A percentile compares a stretch with the other conserved stretches of the same genome.
These are phyloP conservation scores for Baudoinia panamericana DNA, from an alignment of 495 filamentous ascomycete genomes.

Conservation along the genomic window DNA sequence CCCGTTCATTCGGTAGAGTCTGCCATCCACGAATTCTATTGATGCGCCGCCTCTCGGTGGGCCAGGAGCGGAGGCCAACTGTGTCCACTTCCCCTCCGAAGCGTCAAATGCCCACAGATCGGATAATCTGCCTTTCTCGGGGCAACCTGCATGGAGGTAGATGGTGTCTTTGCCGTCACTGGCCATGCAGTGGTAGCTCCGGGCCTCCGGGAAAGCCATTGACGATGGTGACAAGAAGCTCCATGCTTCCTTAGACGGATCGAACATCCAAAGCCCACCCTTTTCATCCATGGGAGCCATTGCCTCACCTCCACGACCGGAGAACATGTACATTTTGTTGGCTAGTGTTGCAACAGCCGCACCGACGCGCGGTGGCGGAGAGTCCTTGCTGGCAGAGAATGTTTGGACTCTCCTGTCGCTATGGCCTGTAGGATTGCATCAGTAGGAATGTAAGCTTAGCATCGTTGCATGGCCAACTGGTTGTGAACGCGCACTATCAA, in stretches of 20 bases:
- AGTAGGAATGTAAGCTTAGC: background rate
- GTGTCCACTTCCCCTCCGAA: conserved; percentile 43
- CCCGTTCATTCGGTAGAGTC: conserved; percentile 60
- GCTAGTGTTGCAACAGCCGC: conserved; percentile 33
- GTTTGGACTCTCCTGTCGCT: background rate
- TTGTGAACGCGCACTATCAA: background rate
- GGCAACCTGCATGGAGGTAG: conserved; percentile 61
- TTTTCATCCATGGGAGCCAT: conserved; percentile 43
- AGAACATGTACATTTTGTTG: conserved; percentile 42
- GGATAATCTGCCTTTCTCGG: conserved; percentile 40
- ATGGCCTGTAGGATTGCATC: background rate
- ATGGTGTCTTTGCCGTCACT: conserved; percentile 40
- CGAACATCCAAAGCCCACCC: conserved; percentile 38
- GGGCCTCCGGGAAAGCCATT: conserved; percentile 28
- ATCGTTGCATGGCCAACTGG: background rate
- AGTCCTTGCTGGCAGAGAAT: conserved; percentile 1
- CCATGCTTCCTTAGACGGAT: conserved; percentile 26
- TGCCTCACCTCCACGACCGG: conserved; percentile 40
- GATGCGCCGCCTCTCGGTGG: conserved; percentile 49
- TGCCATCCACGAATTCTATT: conserved; percentile 42
- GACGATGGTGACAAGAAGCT: conserved; percentile 21
- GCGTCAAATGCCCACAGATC: conserved; percentile 67
- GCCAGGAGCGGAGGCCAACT: conserved; percentile 47
- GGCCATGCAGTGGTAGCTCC: conserved; percentile 38
- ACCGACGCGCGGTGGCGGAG: conserved; percentile 38